Base-by-base conservation (phyloP, 345 rosid species). In the Euphorbia lathyris region DNA sequence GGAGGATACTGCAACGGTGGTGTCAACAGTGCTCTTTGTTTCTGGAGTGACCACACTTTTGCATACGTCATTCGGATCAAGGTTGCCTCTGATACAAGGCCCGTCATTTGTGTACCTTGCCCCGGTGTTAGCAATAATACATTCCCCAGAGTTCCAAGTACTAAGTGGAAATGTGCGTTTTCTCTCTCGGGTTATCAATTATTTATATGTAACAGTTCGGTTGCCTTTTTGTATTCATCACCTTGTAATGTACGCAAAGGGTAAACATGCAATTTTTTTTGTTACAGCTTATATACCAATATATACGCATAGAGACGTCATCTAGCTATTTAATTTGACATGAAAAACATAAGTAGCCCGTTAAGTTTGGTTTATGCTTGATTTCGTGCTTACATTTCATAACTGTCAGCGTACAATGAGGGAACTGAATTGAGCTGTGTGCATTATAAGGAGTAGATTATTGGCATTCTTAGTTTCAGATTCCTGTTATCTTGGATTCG, bases 61-160 rank as follows among this genome's bases (percentile, higher is more conserved):
- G 82, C 98, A 94, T 79, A 84, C 96, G 59, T 86, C 83, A 58
- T 85, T 94, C 48, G 98, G 98, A 16, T 91, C 98, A 11, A 87
- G 98, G 82, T 83, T 94, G 87, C 97, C 98, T 78, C 68, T 94
- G 80, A 84, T 94, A 59, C 98, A 94, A 79, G 98, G 98, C 55
- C 96, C 97, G 32, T 91, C 98, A 30, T 91, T 90, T 79, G 90
- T 91, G 74, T 91, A 70, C 79, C 90, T 94, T 51, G 98, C 97
- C 71, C 98, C 98, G 48, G 93, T 89, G 58, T 76, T 94, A 75
- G 93, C 89, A 13, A 83, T 94, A 67, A 87, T 94, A 20, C 92
- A 94, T 84, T 94, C 98, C 22, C 87, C 92, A 0, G 97, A 90
- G 71, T 91, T 94, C 79, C 93, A 86, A 83, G 90, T 85, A 72